Evolutionary conservation across 1,284 basidiomycete genomes (phyloP), one percentile per base, ranked within the genome.

Genomic region (Leccinum huronense): DNA sequence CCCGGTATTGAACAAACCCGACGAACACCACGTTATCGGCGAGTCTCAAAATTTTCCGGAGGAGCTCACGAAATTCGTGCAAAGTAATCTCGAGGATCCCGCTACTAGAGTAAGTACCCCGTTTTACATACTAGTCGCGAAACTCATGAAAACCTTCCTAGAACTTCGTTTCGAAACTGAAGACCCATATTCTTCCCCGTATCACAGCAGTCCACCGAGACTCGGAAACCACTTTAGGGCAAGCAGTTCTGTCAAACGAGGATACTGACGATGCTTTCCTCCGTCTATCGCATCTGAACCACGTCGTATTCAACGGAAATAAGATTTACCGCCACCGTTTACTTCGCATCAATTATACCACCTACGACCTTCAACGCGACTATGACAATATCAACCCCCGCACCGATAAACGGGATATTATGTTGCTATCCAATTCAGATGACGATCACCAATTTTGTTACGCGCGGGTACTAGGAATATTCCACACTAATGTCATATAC

Each of bases 21-120:
- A 68, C 1, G 54, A 60, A 13, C 70, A 69, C 40, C 63, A 72
- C 45, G 58, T 60, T 30, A 69, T 74, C 3, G 68, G 65, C 3
- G 60, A 55, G 10, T 64, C 61, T n/a, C 63, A 65, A 33, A 68
- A 66, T 51, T 61, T 63, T 36, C 58, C 42, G 1, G 42, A 66
- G 19, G 59, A 68, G 16, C 48, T 77, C 11, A 57, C 57, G 2
- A 33, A 57, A 6, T 73, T 69, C 63, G n/a, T 68, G 6, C 51
- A 54, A 36, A 27, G 1, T 30, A n/a, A 54, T 27, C 27, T 54
- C 8, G 30, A 54, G 11, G 30, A 54, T 31, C 30, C 53, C 16
- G 53, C 53, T 54, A 16, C 53, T n/a, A 54, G 14, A 23, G 53
- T 54, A 14, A 54, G 53, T 54, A 40, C 19, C 19, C 33, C 7